Evolutionary conservation across 352 stramenopile genomes (phyloP).

Genomic region (Pythium phragmitis): DNA sequence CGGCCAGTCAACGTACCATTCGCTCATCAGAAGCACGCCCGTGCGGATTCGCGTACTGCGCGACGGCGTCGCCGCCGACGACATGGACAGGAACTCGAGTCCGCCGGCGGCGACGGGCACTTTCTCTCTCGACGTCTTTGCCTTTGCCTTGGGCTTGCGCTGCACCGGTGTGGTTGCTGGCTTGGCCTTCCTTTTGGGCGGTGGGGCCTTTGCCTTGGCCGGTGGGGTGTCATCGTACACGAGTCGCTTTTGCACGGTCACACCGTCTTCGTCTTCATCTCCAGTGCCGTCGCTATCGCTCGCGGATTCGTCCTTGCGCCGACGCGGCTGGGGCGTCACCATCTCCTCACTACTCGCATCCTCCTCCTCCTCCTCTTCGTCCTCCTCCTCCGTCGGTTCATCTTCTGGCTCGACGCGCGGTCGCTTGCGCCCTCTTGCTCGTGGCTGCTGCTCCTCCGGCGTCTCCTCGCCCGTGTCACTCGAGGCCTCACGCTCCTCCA

Average conservation of each 20-base stretch:
- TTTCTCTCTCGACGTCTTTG: not conserved
- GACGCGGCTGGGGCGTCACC: slow-evolving; percentile 18
- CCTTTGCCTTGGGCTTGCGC: not conserved
- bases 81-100: slow-evolving; percentile 15
- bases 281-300: not conserved
- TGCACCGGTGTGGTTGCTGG: not conserved
- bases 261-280: slow-evolving; percentile 9
- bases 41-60: slow-evolving; percentile 21
- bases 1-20: slow-evolving; percentile 38
- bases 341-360: slow-evolving; percentile 2
- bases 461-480: not conserved
- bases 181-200: not conserved
- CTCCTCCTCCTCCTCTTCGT: not conserved
- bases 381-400: slow-evolving; percentile 9
- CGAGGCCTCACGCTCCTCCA: not conserved
- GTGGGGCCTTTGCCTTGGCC: slow-evolving; percentile 6
- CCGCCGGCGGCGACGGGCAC: not conserved
- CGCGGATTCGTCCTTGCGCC: not conserved
- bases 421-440: slow-evolving; percentile 10
- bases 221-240: slow-evolving; percentile 29
- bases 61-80: slow-evolving; percentile 11
- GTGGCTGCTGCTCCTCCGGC: not conserved
- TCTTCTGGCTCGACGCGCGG: slow-evolving; percentile 3
- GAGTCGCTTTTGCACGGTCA: slow-evolving; percentile 23
- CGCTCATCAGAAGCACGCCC: slow-evolving; percentile 24